Evolutionary conservation across 2,329 filamentous ascomycete species (phyloP), one percentile per base, ranked within the genome.

Genomic region (Fusarium globosum): DNA sequence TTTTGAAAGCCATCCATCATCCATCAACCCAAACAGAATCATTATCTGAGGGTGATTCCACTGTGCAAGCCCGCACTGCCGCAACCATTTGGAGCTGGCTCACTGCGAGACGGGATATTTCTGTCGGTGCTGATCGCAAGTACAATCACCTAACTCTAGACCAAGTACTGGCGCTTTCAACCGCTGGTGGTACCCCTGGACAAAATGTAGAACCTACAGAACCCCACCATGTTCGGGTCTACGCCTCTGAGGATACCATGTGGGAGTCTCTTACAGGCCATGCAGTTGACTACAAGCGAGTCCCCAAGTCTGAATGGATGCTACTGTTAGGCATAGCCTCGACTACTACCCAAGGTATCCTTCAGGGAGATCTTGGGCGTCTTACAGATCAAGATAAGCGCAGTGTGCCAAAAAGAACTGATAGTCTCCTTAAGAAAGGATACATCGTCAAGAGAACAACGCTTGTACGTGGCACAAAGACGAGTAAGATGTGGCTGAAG

Each of bases 241-340:
- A 85, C 64, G 85, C 88, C 20, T 86, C 87, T 1, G 86, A 90
- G 70, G 85, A 88, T 53, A 86, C 86, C 8, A 85, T 90, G 78
- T 92, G 90, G 90, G 85, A 87, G 76, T 86, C 86, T 7, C 81
- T 92, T 53, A 86, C 89, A 28, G 89, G 89, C 18, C 90, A 92
- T 78, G 85, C 85, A 12, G 83, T 88, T 15, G 89, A 92, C 77
- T 84, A 87, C 76, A 90, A 89, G 76, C 86, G 87, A 63, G 81
- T 91, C 7, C 88, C 89, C 5, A 83, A 84, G 16, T 87, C 88
- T 16, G 89, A 91, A 79, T 91, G 89, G 89, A 84, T 86, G 71
- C 84, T 88, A 6, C 83, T 91, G 14, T 81, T 89, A 23, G 88
- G 87, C 23, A 90, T 91, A 61, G 89, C 88, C 26, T 87, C 87